phyloP scores from a whole-genome alignment of 1,284 basidiomycete genomes.

The Cutaneotrichosporon sp. region DNA sequence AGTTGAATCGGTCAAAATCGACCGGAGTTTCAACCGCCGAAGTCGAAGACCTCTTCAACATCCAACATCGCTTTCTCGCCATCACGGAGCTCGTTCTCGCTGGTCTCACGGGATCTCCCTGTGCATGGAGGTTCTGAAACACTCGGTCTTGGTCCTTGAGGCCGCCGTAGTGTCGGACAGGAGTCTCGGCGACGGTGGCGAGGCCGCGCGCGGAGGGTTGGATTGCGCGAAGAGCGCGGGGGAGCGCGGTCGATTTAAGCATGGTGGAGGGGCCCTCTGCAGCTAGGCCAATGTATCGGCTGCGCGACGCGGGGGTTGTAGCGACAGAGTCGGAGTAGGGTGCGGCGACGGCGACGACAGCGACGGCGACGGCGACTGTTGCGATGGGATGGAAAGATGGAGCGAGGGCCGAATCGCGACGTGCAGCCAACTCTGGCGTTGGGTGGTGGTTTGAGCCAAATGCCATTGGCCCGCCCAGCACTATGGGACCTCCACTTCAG shows the following conservation, averaged over 20 bases:
- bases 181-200: constrained; percentile 69
- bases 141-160: constrained; percentile 87
- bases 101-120: background rate
- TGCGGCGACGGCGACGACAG: background rate
- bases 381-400: no score
- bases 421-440: no score
- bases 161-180: constrained; percentile 79
- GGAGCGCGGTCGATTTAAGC: constrained; percentile 9
- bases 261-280: background rate
- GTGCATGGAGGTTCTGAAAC: constrained; percentile 1
- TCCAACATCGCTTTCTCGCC: no score
- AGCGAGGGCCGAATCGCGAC: no score
- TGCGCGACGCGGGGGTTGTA: background rate
- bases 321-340: background rate
- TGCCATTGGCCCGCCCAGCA: no score
- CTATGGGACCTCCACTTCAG: no score
- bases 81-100: background rate
- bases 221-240: constrained; percentile 4
- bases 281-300: background rate
- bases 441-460: no score
- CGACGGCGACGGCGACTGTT: no score
- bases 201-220: constrained; percentile 38
- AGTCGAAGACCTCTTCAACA: no score
- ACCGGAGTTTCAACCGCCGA: no score
- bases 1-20: no score